phyloP scores from a whole-genome alignment of 441 rosid species.

The Pelargonium fulgidum region DNA sequence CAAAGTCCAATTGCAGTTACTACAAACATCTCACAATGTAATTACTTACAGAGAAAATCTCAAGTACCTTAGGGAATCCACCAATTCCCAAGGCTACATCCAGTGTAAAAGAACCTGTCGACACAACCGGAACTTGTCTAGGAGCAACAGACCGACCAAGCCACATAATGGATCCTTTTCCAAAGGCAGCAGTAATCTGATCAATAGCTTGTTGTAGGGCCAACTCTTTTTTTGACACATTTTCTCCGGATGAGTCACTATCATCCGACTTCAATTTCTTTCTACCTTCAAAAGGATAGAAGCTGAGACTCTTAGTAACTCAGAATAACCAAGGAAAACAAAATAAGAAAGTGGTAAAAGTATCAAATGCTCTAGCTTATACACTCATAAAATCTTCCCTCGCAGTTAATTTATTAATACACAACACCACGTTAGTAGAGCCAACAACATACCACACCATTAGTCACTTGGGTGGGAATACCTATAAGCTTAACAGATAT shows the following conservation, averaged over 20 bases:
- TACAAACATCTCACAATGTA: conserved; percentile 21
- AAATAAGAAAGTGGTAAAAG: no score
- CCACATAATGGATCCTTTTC: conserved; percentile 96
- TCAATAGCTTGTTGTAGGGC: conserved; percentile 86
- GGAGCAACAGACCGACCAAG: conserved; percentile 66
- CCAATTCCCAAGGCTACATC: conserved; percentile 81
- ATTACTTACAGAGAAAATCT: background rate
- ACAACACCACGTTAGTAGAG: no score
- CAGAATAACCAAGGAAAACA: background rate
- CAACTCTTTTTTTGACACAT: conserved; percentile 70
- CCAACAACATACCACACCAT: no score
- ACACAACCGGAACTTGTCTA: conserved; percentile 61
- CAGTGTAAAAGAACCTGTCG: conserved; percentile 82
- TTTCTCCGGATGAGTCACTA: conserved; percentile 63
- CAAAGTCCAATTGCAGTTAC: no score
- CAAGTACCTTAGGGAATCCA: conserved; percentile 85
- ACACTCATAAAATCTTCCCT: no score
- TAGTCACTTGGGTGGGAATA: no score
- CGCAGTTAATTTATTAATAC: no score
- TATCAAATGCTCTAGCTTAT: no score
- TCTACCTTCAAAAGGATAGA: conserved; percentile 39
- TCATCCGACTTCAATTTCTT: conserved; percentile 50
- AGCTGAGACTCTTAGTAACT: conserved; percentile 9
- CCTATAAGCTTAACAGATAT: no score
- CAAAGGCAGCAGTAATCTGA: conserved; percentile 70